Conservation (phyloP, 192 early-diverging fungal genomes). For the Chytriomyces sp. region DNA sequence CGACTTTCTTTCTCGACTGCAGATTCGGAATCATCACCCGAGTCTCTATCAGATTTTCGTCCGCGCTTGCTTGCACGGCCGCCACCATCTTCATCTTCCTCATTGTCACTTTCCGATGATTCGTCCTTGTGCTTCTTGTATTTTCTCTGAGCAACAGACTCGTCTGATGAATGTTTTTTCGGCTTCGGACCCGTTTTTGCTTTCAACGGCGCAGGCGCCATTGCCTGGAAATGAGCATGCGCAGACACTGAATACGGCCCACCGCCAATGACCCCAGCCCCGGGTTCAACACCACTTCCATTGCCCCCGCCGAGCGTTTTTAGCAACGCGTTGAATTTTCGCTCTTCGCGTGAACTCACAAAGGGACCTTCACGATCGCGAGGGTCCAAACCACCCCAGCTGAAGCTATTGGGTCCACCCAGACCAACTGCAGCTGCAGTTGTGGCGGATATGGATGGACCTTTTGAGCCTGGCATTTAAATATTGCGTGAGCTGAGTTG, state of each 20-base stretch:
- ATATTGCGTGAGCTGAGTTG: no score
- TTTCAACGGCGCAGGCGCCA: background rate
- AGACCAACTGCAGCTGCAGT: slow-evolving; percentile 30
- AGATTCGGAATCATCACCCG: background rate
- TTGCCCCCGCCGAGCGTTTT: slow-evolving; percentile 30
- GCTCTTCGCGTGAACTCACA: slow-evolving; percentile 47
- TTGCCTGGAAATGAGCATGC: no score
- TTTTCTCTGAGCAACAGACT: background rate
- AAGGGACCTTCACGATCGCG: slow-evolving; percentile 41
- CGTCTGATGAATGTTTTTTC: slow-evolving; percentile 10
- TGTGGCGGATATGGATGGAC: slow-evolving; percentile 23
- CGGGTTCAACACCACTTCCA: background rate
- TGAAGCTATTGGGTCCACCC: slow-evolving; percentile 36
- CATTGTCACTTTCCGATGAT: background rate
- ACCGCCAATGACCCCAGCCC: background rate
- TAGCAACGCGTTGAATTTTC: slow-evolving; percentile 46
- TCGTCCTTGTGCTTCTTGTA: background rate
- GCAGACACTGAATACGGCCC: no score
- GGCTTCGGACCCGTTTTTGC: slow-evolving; percentile 23
- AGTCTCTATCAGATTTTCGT: background rate
- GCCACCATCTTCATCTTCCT: background rate
- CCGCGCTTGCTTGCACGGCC: no score
- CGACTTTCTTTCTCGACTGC: background rate
- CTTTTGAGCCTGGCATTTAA: background rate
- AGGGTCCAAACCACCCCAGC: slow-evolving; percentile 49